Conservation (phyloP, 2,329 filamentous ascomycete genomes). For the Aspergillus sp. region DNA sequence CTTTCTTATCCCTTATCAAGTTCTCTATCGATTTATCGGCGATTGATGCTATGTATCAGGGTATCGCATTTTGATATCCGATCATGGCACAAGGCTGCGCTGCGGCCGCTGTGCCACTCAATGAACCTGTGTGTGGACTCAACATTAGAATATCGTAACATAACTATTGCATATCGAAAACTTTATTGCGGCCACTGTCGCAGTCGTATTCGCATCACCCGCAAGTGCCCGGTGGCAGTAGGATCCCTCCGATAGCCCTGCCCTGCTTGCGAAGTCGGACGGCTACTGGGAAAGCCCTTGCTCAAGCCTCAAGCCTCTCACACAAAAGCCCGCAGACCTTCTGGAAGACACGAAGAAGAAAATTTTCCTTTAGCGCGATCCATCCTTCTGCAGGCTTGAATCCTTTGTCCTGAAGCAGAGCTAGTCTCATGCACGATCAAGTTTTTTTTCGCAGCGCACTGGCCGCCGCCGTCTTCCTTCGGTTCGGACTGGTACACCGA, state of each 20-base stretch:
- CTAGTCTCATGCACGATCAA: not conserved
- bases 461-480: not conserved
- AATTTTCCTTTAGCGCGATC: not conserved
- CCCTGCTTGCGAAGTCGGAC: not conserved
- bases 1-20: not conserved
- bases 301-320: no score
- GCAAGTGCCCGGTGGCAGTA: not conserved
- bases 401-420: not conserved
- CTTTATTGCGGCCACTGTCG: not conserved
- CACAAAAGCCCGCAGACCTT: not conserved
- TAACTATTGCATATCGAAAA: not conserved
- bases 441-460: not conserved
- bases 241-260: not conserved
- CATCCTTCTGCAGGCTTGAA: not conserved
- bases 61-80: not conserved
- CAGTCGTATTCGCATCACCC: not conserved
- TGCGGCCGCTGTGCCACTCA: not conserved
- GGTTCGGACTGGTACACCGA: slow-evolving; percentile 17
- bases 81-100: not conserved
- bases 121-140: not conserved
- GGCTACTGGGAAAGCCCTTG: no score
- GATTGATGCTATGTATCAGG: not conserved
- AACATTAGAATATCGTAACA: not conserved
- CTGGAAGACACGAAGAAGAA: slow-evolving; percentile 10
- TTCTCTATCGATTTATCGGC: not conserved